A percentile compares a stretch with the other conserved stretches of the same genome.
Conservation (phyloP, 495 filamentous ascomycete genomes). For the Xylaria longipes region DNA sequence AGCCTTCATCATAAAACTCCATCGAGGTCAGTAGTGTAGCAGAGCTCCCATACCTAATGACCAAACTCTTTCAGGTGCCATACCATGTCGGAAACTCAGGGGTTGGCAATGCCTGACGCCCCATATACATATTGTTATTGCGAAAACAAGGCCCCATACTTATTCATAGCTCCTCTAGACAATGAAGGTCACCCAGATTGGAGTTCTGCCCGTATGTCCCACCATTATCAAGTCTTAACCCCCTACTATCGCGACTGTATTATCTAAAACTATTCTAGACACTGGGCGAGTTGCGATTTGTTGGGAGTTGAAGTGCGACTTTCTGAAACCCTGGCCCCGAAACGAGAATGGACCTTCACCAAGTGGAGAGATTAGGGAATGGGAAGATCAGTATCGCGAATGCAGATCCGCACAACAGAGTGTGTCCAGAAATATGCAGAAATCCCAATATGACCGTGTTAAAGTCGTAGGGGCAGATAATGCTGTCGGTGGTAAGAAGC, state of each 20-base stretch:
- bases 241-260: neutral
- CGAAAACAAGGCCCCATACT: neutral
- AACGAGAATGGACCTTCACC: neutral
- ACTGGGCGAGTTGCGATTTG: slow-evolving; percentile 9
- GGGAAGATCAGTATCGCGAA: slow-evolving; percentile 1
- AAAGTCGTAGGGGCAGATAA: neutral
- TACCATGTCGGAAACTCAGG: neutral
- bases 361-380: neutral
- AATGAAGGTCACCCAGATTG: neutral
- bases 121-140: neutral
- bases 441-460: neutral
- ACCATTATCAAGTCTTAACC: neutral
- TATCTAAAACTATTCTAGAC: neutral
- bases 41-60: neutral
- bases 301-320: neutral
- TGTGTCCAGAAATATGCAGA: neutral
- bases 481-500: neutral
- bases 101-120: neutral
- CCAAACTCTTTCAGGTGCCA: neutral
- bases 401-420: neutral
- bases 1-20: neutral
- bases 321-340: neutral
- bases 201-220: neutral
- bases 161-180: slow-evolving; percentile 1
- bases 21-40: neutral